Evolutionary conservation across 2,329 filamentous ascomycete genomes (phyloP).

Genomic region (Penicillium sp.): DNA sequence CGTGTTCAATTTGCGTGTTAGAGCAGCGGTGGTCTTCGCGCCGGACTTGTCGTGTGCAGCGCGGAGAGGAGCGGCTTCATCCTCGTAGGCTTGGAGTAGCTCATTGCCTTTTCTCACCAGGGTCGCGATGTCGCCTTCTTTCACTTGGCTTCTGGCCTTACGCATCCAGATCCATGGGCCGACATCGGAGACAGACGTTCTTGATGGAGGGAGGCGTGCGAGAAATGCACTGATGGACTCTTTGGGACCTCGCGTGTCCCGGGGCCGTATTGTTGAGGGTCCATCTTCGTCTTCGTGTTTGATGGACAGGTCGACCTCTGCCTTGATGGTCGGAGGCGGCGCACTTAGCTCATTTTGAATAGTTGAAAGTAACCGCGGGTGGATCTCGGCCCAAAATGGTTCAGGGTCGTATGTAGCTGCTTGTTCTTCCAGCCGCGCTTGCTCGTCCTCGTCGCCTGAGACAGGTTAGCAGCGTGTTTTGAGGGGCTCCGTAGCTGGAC

Average conservation of each 20-base stretch:
- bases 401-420: slow-evolving; percentile 55
- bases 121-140: slow-evolving; percentile 48
- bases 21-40: slow-evolving; percentile 35
- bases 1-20: slow-evolving; percentile 43
- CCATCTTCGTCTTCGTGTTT: slow-evolving; percentile 1
- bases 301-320: background rate
- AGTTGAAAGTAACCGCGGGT: slow-evolving; percentile 36
- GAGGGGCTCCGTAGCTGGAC: background rate
- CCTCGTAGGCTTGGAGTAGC: slow-evolving; percentile 54
- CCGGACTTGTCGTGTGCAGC: slow-evolving; percentile 50
- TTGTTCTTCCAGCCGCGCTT: slow-evolving; percentile 52
- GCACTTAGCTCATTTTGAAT: slow-evolving; percentile 28
- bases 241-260: slow-evolving; percentile 39
- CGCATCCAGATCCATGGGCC: slow-evolving; percentile 73
- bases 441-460: slow-evolving; percentile 59
- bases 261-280: slow-evolving; percentile 1
- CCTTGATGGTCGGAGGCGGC: background rate
- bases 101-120: slow-evolving; percentile 59
- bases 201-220: slow-evolving; percentile 66
- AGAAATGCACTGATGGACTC: slow-evolving; percentile 70
- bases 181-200: slow-evolving; percentile 50
- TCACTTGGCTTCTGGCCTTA: slow-evolving; percentile 56
- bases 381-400: slow-evolving; percentile 51
- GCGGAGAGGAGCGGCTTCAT: slow-evolving; percentile 52
- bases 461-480: background rate